Evolutionary conservation across 1,284 basidiomycete species (phyloP), one percentile per base, ranked within the genome.

Genomic region (Ceraceosorus bombacis): DNA sequence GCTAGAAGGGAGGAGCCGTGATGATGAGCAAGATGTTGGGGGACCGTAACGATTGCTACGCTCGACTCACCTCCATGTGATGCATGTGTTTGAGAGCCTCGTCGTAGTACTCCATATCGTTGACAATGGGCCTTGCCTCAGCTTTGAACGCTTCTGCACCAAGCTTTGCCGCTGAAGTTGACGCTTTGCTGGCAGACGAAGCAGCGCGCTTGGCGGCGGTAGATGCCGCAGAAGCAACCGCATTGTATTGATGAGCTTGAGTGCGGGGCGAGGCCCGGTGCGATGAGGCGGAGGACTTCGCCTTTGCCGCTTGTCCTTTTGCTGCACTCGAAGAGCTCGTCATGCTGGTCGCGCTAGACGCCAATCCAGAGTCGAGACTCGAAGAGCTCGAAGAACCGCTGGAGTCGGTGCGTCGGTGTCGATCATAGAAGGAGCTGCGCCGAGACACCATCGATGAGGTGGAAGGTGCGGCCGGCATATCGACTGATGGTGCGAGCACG

Each of bases 1-100:
- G 83, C 91, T 95, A 68, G 27, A 27, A 27, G 27, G 27, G 2
- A 27, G 27, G 27, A 27, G 27, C 12, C 53, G 39, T 58, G 37
- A 49, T 48, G 60, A 62, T 36, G 12, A 38, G 36, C 48, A 4
- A 58, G 60, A 68, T 53, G 48, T 53, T 53, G 40, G 49, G 58
- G 49, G 51, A 65, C 54, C 58, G 57, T 53, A 38, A 12, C 54
- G 41, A 17, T 41, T 15, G 48, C 9, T 40, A 8, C n/a, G n/a
- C 41, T 10, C 17, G 41, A 82, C 89, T 80, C 70, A 95, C 92
- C 88, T 98, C 94, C 89, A 96, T 93, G 75, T 89, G 85, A 77
- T 88, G 87, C 94, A 98, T 96, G 80, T 96, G 94, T 61, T 82
- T 83, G 60, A 86, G 82, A 65, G 95, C 91, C 76, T 98, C 95